phyloP scores from a whole-genome alignment of 108 stramenopile species.

The Nannochloropsis gaditana region DNA sequence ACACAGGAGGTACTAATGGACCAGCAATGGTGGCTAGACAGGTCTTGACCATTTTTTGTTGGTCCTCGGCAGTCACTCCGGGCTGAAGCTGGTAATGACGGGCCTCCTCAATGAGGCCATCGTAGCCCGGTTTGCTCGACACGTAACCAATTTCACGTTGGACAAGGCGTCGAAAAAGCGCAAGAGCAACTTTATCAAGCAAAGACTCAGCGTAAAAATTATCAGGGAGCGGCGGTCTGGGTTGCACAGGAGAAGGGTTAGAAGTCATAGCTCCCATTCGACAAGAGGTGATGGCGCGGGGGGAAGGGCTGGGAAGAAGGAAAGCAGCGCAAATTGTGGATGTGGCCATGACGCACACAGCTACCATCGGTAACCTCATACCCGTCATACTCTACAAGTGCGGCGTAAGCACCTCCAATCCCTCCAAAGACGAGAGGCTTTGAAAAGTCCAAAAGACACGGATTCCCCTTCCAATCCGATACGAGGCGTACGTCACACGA shows the following conservation, averaged over 20 bases:
- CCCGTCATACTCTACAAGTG: too few relatives aligned
- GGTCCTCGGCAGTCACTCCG: conserved; percentile 31
- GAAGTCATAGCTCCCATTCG: background rate
- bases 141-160: conserved; percentile 37
- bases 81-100: background rate
- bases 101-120: conserved; percentile 29
- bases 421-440: too few relatives aligned
- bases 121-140: conserved; percentile 31
- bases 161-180: conserved; percentile 30
- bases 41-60: conserved; percentile 36
- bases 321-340: background rate
- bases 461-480: too few relatives aligned
- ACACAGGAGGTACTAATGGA: conserved; percentile 47
- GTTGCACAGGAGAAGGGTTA: background rate
- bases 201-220: conserved; percentile 36
- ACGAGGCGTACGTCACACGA: too few relatives aligned
- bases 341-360: too few relatives aligned
- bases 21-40: conserved; percentile 30
- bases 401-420: too few relatives aligned
- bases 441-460: too few relatives aligned
- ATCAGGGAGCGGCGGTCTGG: conserved; percentile 33
- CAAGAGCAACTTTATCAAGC: conserved; percentile 40
- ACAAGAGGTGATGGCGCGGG: background rate
- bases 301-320: background rate
- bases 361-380: too few relatives aligned